These are phyloP conservation scores for Schizochytrium sp. DNA, from an alignment of 108 stramenopile species.

Conservation along the genomic window DNA sequence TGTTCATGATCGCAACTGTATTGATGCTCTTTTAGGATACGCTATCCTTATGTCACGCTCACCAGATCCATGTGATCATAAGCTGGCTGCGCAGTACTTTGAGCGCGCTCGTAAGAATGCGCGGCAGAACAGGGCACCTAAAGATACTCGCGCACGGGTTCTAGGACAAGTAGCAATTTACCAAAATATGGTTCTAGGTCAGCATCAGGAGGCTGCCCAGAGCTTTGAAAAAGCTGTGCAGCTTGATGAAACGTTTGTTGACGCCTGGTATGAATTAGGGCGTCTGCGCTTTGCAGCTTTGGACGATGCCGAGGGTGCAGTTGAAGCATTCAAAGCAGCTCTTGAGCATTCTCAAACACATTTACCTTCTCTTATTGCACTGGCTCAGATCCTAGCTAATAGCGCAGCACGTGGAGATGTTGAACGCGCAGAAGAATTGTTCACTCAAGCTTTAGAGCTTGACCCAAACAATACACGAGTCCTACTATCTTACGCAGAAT, in stretches of 20 bases:
- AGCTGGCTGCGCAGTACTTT: slow-evolving; percentile 48
- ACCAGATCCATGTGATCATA: slow-evolving; percentile 22
- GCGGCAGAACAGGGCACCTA: no score
- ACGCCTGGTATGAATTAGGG: slow-evolving; percentile 32
- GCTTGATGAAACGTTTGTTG: slow-evolving; percentile 18
- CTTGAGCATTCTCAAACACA: background rate
- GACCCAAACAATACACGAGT: slow-evolving; percentile 29
- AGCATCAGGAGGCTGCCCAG: slow-evolving; percentile 2
- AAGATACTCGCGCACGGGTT: background rate
- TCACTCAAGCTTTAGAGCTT: slow-evolving; percentile 20
- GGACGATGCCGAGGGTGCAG: slow-evolving; percentile 6
- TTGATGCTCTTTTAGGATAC: slow-evolving; percentile 36
- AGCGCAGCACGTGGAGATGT: slow-evolving; percentile 16
- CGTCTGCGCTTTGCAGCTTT: slow-evolving; percentile 18
- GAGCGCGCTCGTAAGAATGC: slow-evolving; percentile 56
- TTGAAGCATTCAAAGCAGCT: slow-evolving; percentile 34
- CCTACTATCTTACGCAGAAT: slow-evolving; percentile 41
- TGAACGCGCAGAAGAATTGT: slow-evolving; percentile 28
- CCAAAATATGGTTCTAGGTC: background rate
- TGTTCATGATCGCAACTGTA: slow-evolving; percentile 52
- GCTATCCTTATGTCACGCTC: slow-evolving; percentile 37
- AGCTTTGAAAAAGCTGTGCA: slow-evolving; percentile 15
- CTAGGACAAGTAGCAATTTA: slow-evolving; percentile 38
- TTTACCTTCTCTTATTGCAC: background rate
- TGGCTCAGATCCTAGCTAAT: slow-evolving; percentile 53